A percentile compares a stretch with the other conserved stretches of the same genome.
Evolutionary conservation across 2,329 filamentous ascomycete genomes (phyloP).

Genomic region (Penicillium sp.): DNA sequence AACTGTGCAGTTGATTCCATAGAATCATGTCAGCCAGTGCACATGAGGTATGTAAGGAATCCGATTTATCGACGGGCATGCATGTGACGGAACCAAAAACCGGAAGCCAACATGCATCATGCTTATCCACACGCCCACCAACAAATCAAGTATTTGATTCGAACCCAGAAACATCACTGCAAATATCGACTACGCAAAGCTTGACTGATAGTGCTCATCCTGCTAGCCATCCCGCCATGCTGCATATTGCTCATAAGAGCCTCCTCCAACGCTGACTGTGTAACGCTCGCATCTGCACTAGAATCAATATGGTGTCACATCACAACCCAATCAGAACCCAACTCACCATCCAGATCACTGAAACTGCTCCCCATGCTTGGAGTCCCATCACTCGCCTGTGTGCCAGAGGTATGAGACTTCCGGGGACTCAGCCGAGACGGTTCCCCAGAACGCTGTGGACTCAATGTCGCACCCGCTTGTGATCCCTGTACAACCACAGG

Average conservation of each 20-base stretch:
- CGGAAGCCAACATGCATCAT: not conserved
- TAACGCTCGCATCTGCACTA: conserved; percentile 59
- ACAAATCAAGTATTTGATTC: not conserved
- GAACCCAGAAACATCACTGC: conserved; percentile 13
- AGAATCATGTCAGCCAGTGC: not conserved
- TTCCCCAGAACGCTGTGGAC: conserved; percentile 52
- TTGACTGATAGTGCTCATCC: conserved; percentile 56
- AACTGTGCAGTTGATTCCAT: not conserved
- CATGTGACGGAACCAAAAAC: not conserved
- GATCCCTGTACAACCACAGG: conserved; percentile 23
- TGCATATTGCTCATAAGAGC: conserved; percentile 65
- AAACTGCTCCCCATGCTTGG: conserved; percentile 67
- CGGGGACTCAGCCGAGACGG: conserved; percentile 51
- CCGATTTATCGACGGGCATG: not conserved
- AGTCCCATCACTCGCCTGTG: conserved; percentile 55
- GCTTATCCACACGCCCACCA: not conserved
- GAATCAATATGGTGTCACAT: conserved; percentile 6
- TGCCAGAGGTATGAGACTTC: conserved; percentile 34
- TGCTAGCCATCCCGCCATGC: conserved; percentile 51
- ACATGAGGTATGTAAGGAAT: not conserved
- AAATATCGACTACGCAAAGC: conserved; percentile 56
- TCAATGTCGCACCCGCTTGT: conserved; percentile 28
- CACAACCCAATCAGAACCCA: not conserved
- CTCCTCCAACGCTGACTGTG: conserved; percentile 65
- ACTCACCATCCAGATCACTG: conserved; percentile 62